Base-by-base conservation (phyloP, 2,329 filamentous ascomycete species). In the Fusarium veterinarium region DNA sequence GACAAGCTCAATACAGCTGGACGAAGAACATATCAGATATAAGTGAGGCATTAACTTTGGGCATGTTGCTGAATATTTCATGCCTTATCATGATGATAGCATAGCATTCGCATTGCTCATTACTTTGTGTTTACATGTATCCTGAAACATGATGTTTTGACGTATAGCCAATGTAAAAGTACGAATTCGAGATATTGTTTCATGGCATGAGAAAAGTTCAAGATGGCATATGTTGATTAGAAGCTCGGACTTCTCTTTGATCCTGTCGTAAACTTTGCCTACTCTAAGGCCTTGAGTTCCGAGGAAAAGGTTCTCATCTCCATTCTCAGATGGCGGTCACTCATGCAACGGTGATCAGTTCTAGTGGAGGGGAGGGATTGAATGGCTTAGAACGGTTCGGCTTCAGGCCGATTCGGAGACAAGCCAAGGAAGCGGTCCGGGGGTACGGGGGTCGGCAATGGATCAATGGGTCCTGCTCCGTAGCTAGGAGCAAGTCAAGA, bases 251-350 rank as follows among this genome's bases (percentile, higher is more conserved):
- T 56, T 23, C 25, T 31, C 14, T 33, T 40, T 37, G 51, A 20
- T 30, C 51, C 28, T 41, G 37, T 31, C n/a, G 14, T n/a, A 28
- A 31, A 14, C 25, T 35, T 55, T 37, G 52, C 52, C 19, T 57
- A 63, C 35, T 62, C 13, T 30, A 31, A n/a, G 40, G 33, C 38
- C 23, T 49, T 33, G 25, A 45, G 19, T 46, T 51, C 64, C 23
- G 23, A 40, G 44, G 61, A 38, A 30, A 69, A 40, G 38, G 28
- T 40, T 38, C 25, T 64, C 38, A 31, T 45, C 20, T 51, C 41
- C n/a, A n/a, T 35, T 61, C 44, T 57, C 58, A 69, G 51, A 64
- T 58, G 53, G 66, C 65, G 66, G 66, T 69, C 66, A 73, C 70
- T 59, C 67, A 71, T 71, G 67, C 62, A 67, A 64, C 56, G 49